Percentiles rank a stretch among this genome's conserved stretches.
phyloP scores from a whole-genome alignment of 441 rosid genomes.

The Euphorbia corollata region DNA sequence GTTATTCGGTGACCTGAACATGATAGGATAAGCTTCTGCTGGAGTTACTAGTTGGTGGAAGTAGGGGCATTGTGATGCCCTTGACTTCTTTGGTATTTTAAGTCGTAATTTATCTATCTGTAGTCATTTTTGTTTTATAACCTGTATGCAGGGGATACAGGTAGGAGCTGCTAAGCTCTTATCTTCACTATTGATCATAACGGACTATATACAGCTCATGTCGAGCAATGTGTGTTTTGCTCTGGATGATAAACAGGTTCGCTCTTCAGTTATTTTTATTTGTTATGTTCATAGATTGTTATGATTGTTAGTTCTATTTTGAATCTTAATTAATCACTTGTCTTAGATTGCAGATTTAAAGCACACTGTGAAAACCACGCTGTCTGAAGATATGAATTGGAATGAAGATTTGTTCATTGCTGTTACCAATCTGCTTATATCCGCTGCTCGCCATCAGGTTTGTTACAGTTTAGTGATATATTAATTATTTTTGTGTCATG shows the following conservation, averaged over 20 bases:
- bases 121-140: background rate
- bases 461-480: conserved; percentile 18
- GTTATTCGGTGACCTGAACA: background rate
- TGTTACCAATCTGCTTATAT: conserved; percentile 50
- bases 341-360: conserved; percentile 60
- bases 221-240: conserved; percentile 54
- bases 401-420: conserved; percentile 67
- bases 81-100: background rate
- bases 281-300: conserved; percentile 10
- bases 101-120: background rate
- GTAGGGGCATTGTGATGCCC: background rate
- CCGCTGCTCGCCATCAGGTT: conserved; percentile 83
- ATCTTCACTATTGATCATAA: conserved; percentile 46
- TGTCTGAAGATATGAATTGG: conserved; percentile 39
- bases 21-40: background rate
- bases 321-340: conserved; percentile 26
- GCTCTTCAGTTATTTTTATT: conserved; percentile 19
- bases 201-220: conserved; percentile 51
- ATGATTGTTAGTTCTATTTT: conserved; percentile 12
- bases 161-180: conserved; percentile 62
- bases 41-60: conserved; percentile 10
- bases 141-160: conserved; percentile 60
- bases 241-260: conserved; percentile 71
- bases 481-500: background rate
- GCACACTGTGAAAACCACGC: conserved; percentile 35